Conservation (phyloP, 2,329 filamentous ascomycete species). For the Rhynchosporium agropyri region DNA sequence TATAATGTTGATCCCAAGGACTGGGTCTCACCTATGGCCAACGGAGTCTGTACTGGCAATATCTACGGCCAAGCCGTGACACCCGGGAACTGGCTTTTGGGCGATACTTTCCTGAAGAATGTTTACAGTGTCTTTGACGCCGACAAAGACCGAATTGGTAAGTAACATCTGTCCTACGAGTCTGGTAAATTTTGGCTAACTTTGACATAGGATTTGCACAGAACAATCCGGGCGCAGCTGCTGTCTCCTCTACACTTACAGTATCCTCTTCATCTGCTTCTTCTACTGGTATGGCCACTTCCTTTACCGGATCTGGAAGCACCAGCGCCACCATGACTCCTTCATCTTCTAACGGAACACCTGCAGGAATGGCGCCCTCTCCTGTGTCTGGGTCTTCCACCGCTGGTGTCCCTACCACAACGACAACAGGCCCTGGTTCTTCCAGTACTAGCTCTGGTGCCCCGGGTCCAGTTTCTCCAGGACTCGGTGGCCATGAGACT, state of each 20-base stretch:
- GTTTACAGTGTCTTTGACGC: conserved; percentile 86
- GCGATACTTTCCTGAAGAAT: conserved; percentile 86
- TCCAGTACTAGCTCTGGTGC: conserved; percentile 8
- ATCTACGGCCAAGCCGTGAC: conserved; percentile 74
- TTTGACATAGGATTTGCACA: conserved; percentile 31
- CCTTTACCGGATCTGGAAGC: conserved; percentile 17
- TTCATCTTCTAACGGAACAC: conserved; percentile 14
- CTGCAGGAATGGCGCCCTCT: conserved; percentile 19
- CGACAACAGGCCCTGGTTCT: conserved; percentile 32
- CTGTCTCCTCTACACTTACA: conserved; percentile 23
- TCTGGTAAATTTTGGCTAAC: conserved; percentile 21
- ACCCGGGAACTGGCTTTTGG: conserved; percentile 71
- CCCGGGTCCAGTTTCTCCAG: conserved; percentile 33
- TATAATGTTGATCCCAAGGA: conserved; percentile 72
- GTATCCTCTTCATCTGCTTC: conserved; percentile 26
- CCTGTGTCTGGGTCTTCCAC: conserved; percentile 13
- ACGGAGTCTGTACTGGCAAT: conserved; percentile 65
- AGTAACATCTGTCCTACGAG: conserved; percentile 32
- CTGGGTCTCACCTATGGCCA: conserved; percentile 57
- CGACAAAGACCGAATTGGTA: conserved; percentile 66
- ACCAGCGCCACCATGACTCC: conserved; percentile 10
- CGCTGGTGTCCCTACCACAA: conserved; percentile 21
- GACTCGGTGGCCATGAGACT: conserved; percentile 46
- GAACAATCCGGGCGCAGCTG: conserved; percentile 20
- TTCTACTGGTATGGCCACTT: conserved; percentile 31